These are phyloP conservation scores for Rhizophagus sp. DNA, from an alignment of 192 early-diverging fungal species.

Conservation along the genomic window DNA sequence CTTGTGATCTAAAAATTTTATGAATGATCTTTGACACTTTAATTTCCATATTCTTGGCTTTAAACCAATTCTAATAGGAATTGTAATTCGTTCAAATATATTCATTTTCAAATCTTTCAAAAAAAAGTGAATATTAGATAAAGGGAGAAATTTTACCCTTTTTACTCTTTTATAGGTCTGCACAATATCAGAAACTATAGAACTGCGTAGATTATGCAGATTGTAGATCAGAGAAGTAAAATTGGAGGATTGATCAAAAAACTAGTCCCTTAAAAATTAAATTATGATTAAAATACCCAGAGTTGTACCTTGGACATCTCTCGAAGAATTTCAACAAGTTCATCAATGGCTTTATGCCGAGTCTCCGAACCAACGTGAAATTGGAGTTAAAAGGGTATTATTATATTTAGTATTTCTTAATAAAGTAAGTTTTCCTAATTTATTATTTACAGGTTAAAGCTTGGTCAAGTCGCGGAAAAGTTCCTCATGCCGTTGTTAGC, in stretches of 20 bases:
- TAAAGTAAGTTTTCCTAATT: neutral
- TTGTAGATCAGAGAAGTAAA: neutral
- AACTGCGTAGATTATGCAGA: neutral
- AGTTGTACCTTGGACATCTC: conserved; percentile 61
- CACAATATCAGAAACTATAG: too few relatives aligned
- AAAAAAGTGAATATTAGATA: neutral
- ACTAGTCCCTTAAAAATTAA: neutral
- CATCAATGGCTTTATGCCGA: conserved; percentile 54
- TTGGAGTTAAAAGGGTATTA: conserved; percentile 60
- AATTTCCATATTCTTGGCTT: neutral
- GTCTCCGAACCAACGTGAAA: conserved; percentile 32
- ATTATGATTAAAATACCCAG: conserved; percentile 36
- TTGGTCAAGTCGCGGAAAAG: conserved; percentile 64
- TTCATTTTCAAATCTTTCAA: neutral
- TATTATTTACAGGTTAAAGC: conserved; percentile 55
- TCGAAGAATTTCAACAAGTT: conserved; percentile 60
- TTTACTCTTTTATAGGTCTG: too few relatives aligned
- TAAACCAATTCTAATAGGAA: neutral
- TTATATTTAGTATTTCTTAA: neutral
- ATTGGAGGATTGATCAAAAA: neutral
- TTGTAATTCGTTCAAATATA: neutral
- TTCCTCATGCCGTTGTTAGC: conserved; percentile 60
- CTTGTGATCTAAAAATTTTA: neutral
- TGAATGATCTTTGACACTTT: neutral
- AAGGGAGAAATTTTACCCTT: neutral